Percentiles rank a stretch among this genome's conserved stretches.
These are phyloP conservation scores for Schizosaccharomyces lindneri DNA, from an alignment of 805 yeast species.

Conservation along the genomic window DNA sequence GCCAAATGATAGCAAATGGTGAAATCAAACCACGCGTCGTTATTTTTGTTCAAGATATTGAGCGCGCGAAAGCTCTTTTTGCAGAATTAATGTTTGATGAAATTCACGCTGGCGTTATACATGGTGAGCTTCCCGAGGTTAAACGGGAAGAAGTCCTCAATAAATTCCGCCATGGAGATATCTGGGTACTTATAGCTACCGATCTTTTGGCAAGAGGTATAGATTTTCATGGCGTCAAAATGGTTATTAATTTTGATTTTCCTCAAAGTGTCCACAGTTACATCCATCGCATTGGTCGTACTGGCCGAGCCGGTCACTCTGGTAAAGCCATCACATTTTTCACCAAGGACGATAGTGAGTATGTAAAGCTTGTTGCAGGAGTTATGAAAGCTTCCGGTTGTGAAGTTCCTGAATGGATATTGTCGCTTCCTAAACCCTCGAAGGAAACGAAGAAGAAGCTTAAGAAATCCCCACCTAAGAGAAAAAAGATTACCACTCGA, in stretches of 20 bases:
- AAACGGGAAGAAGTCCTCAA: slow-evolving; percentile 73
- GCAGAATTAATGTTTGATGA: slow-evolving; percentile 83
- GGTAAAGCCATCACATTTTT: slow-evolving; percentile 83
- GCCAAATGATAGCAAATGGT: slow-evolving; percentile 61
- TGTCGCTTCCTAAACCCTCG: slow-evolving; percentile 36
- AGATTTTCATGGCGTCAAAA: slow-evolving; percentile 83
- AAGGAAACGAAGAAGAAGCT: slow-evolving; percentile 36
- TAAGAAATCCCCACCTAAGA: slow-evolving; percentile 30
- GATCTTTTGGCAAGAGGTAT: slow-evolving; percentile 93
- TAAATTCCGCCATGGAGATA: slow-evolving; percentile 64
- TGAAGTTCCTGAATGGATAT: slow-evolving; percentile 57
- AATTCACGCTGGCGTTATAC: slow-evolving; percentile 82
- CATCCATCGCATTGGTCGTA: slow-evolving; percentile 94
- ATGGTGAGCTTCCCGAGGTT: slow-evolving; percentile 71
- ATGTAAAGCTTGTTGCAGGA: slow-evolving; percentile 62
- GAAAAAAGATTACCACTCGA: slow-evolving; percentile 52
- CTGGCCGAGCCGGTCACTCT: slow-evolving; percentile 77
- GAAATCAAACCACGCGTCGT: slow-evolving; percentile 81
- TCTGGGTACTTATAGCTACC: slow-evolving; percentile 91
- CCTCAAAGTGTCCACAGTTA: slow-evolving; percentile 85
- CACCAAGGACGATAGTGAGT: slow-evolving; percentile 63
- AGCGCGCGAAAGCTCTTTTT: slow-evolving; percentile 82
- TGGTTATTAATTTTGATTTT: slow-evolving; percentile 88
- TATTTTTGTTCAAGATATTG: slow-evolving; percentile 72
- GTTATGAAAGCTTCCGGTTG: slow-evolving; percentile 85